These are phyloP conservation scores for Starmerella bombi DNA, from an alignment of 805 yeast genomes.

Conservation along the genomic window DNA sequence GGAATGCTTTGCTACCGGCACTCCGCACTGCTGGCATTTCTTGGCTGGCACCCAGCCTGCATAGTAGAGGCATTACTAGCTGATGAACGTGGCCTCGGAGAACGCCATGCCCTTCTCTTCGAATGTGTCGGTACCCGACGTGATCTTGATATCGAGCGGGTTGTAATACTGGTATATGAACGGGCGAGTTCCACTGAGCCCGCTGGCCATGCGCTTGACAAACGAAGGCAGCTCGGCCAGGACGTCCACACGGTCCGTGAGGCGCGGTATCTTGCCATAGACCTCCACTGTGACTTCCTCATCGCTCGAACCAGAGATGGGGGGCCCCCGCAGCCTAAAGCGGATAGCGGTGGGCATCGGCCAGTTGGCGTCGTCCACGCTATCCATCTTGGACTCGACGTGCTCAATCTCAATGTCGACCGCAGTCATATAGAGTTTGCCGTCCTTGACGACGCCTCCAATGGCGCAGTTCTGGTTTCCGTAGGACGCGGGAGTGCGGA, in stretches of 20 bases:
- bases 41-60: too few relatives aligned
- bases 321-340: constrained; percentile 43
- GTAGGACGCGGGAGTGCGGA: constrained; percentile 84
- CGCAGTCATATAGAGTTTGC: constrained; percentile 52
- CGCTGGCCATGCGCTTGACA: constrained; percentile 83
- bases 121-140: constrained; percentile 30
- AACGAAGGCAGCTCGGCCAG: constrained; percentile 94
- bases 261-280: constrained; percentile 43
- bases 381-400: constrained; percentile 41
- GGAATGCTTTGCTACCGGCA: too few relatives aligned
- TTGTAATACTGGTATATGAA: constrained; percentile 85
- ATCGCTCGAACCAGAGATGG: constrained; percentile 31
- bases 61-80: too few relatives aligned
- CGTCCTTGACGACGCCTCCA: constrained; percentile 57
- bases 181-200: constrained; percentile 94
- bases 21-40: too few relatives aligned
- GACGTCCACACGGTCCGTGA: constrained; percentile 88
- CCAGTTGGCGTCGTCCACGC: constrained; percentile 69
- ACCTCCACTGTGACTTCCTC: constrained; percentile 37
- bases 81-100: constrained; percentile 71
- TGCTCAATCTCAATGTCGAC: constrained; percentile 39
- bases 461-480: constrained; percentile 68
- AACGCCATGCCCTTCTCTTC: constrained; percentile 54
- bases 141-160: constrained; percentile 37
- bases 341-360: constrained; percentile 59